Base-by-base conservation (phyloP, 75 land plant species). In the Pinus albicaulis region DNA sequence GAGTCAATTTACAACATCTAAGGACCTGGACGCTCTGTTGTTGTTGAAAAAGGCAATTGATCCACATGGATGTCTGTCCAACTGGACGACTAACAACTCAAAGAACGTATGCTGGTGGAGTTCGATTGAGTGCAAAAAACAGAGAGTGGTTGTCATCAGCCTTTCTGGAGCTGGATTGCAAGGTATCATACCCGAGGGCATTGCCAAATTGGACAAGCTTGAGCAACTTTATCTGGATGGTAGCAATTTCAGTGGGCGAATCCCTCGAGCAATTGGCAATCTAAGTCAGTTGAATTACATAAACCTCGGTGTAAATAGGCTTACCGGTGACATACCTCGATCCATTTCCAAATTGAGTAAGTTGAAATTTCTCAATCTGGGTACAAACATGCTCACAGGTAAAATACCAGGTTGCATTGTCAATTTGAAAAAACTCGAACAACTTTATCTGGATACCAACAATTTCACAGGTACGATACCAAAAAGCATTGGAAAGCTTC, bases 241-340 rank as follows among this genome's bases (percentile, higher is more conserved):
- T 3, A 48, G 10, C 53, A 3, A 23, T 4, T 63, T 91, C 13
- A 77, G 83, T 56, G 91, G 91, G 4, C 28, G 8, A 7, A 25
- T 91, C 36, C 93, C 93, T 1, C 5, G 44, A 36, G 65, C 23
- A 11, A 55, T 92, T 17, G 73, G 79, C 12, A 77, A 74, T 59
- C 69, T 87, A 73, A 77, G 64, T 62, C 72, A 31, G 57, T 59
- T 87, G 52, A 52, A 56, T 53, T 63, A 20, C 11, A 79, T 87
- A 41, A 87, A 76, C 71, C 76, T 80, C 22, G 82, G 82, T 53
- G 76, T 73, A 16, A 92, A 90, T 48, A 78, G 28, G 13, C 75
- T 92, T 56, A 77, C 86, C 3, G 92, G 92, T 36, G 55, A 26
- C 3, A 74, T 92, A 13, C 86, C 86, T n/a, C 71, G 75, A 31